A percentile compares a stretch with the other conserved stretches of the same genome.
Evolutionary conservation across 2,329 filamentous ascomycete genomes (phyloP).

Genomic region (Dactylonectria estremocensis): DNA sequence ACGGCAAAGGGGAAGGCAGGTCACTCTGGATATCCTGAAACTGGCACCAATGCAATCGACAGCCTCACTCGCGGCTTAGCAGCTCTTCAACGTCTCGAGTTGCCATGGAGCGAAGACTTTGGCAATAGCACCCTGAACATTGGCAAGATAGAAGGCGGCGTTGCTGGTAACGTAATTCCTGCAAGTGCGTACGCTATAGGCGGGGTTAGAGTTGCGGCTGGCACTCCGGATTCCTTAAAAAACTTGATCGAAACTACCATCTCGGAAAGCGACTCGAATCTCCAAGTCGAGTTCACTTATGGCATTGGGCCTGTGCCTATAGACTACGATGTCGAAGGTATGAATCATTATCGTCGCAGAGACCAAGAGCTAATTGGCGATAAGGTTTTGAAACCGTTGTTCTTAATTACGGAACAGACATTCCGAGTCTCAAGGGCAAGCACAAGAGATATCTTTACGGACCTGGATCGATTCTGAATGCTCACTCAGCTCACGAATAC

Average conservation of each 20-base stretch:
- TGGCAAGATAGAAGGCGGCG: conserved; percentile 80
- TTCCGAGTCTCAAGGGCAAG: conserved; percentile 79
- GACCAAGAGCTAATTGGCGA: not conserved
- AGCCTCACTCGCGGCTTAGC: conserved; percentile 78
- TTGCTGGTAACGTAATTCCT: conserved; percentile 87
- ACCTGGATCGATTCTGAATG: conserved; percentile 81
- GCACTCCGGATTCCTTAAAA: conserved; percentile 17
- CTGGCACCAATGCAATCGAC: conserved; percentile 84
- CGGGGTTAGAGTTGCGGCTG: conserved; percentile 21
- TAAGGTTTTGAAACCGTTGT: conserved; percentile 80
- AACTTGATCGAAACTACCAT: conserved; percentile 5
- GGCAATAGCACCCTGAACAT: conserved; percentile 89
- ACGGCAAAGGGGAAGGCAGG: conserved; percentile 78
- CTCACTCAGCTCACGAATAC: conserved; percentile 84
- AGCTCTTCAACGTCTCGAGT: conserved; percentile 72
- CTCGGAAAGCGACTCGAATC: not conserved
- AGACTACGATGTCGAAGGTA: conserved; percentile 31
- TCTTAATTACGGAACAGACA: conserved; percentile 91
- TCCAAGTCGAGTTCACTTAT: conserved; percentile 27
- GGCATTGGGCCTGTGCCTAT: conserved; percentile 29
- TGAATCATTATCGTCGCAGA: not conserved
- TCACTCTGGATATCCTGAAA: conserved; percentile 89
- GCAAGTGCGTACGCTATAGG: conserved; percentile 54
- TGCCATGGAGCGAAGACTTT: conserved; percentile 81
- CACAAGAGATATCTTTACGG: conserved; percentile 75